phyloP scores from a whole-genome alignment of 208 protist species.

The Leptomonas seymouri region DNA sequence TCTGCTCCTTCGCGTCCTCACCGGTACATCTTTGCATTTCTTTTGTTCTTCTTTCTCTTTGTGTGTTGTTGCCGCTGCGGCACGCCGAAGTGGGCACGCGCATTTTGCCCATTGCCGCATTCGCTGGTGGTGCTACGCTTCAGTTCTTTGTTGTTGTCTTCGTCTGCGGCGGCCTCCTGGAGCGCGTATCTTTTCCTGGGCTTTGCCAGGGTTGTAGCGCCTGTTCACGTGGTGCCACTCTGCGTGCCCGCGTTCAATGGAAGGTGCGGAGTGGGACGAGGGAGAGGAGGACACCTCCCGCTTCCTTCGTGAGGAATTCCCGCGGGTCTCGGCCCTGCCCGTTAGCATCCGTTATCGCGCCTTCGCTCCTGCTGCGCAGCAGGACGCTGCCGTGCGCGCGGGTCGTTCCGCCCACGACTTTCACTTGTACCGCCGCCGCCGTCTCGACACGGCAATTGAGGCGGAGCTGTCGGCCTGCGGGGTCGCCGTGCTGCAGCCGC shows the following conservation, averaged over 20 bases:
- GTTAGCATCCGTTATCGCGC: conserved; percentile 34
- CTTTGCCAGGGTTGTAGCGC: conserved; percentile 4
- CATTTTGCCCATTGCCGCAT: too few species aligned
- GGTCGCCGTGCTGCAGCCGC: conserved; percentile 27
- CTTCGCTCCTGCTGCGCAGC: conserved; percentile 28
- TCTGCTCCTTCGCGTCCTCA: too few species aligned
- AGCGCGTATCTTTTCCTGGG: too few species aligned
- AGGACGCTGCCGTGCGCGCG: conserved; percentile 22
- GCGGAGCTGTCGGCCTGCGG: conserved; percentile 28
- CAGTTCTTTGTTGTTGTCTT: too few species aligned
- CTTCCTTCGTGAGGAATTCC: conserved; percentile 27
- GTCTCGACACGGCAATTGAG: conserved; percentile 28
- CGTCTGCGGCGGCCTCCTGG: too few species aligned
- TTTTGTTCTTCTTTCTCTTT: not conserved
- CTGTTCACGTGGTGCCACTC: not conserved
- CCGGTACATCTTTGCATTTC: not conserved
- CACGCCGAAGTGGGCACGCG: too few species aligned
- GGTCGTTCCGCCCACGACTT: conserved; percentile 34
- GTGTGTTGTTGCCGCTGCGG: not conserved
- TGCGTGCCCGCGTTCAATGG: conserved; percentile 6
- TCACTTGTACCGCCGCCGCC: conserved; percentile 29
- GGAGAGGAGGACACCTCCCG: conserved; percentile 25
- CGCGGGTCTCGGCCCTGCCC: conserved; percentile 31
- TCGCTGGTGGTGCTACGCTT: too few species aligned
- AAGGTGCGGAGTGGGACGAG: conserved; percentile 24